Evolutionary conservation across 2,329 filamentous ascomycete species (phyloP).

Genomic region (Pseudovirgaria hyperparasitica): DNA sequence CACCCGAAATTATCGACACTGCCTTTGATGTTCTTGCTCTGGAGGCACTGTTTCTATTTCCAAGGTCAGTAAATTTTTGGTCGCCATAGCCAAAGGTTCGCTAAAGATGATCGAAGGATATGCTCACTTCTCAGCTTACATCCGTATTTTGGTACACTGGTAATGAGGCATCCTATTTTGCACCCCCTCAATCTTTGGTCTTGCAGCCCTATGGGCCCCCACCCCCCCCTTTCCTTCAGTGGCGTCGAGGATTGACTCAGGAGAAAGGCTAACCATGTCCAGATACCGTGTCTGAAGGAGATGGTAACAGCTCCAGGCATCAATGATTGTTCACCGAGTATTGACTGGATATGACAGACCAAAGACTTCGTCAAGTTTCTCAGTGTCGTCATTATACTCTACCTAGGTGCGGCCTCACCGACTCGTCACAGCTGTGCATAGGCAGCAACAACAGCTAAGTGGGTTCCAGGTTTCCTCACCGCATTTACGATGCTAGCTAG

Average conservation of each 20-base stretch:
- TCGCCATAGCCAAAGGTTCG: slow-evolving; percentile 5
- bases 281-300: slow-evolving; percentile 80
- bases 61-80: slow-evolving; percentile 33
- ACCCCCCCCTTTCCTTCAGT: too few species aligned
- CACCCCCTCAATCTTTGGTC: neutral
- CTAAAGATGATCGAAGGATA: slow-evolving; percentile 39
- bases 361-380: slow-evolving; percentile 81
- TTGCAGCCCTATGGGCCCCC: neutral
- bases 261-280: slow-evolving; percentile 10
- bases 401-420: slow-evolving; percentile 43
- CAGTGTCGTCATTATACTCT: slow-evolving; percentile 67
- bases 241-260: too few species aligned
- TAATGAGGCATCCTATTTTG: slow-evolving; percentile 20
- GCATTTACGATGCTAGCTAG: slow-evolving; percentile 72
- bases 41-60: slow-evolving; percentile 81
- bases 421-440: slow-evolving; percentile 3
- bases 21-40: slow-evolving; percentile 84
- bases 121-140: slow-evolving; percentile 79
- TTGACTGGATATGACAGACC: slow-evolving; percentile 33
- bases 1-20: slow-evolving; percentile 54
- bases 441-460: slow-evolving; percentile 3
- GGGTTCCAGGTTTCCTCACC: slow-evolving; percentile 60
- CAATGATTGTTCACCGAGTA: slow-evolving; percentile 5
- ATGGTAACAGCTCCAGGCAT: slow-evolving; percentile 46
- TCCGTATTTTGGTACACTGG: slow-evolving; percentile 76